Evolutionary conservation across 2,329 filamentous ascomycete species (phyloP).

Genomic region (Microcyclosporella mali): DNA sequence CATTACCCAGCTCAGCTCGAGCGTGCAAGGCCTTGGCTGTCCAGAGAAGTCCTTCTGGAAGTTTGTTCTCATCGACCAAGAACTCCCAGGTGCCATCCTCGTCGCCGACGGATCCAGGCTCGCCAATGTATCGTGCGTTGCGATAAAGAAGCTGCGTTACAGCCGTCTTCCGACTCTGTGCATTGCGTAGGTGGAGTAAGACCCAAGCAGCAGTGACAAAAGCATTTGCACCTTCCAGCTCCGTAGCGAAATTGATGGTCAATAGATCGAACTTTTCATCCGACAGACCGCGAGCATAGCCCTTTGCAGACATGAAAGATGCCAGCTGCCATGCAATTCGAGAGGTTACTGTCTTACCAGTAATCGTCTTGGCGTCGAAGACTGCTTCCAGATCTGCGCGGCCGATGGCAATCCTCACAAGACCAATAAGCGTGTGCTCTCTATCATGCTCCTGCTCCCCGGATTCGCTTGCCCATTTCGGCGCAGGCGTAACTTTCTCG

Average conservation of each 20-base stretch:
- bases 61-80: conserved; percentile 52
- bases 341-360: conserved; percentile 66
- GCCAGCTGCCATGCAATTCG: conserved; percentile 81
- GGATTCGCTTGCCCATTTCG: conserved; percentile 48
- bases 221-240: conserved; percentile 26
- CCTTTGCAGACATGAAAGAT: conserved; percentile 43
- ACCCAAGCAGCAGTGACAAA: conserved; percentile 27
- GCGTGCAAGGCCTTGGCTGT: conserved; percentile 79
- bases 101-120: conserved; percentile 43
- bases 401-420: conserved; percentile 59
- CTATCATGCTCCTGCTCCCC: conserved; percentile 42
- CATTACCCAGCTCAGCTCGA: conserved; percentile 63
- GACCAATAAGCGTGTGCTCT: conserved; percentile 79
- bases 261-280: conserved; percentile 56
- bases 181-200: conserved; percentile 27
- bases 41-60: conserved; percentile 77
- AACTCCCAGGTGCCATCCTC: conserved; percentile 34
- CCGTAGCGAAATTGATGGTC: conserved; percentile 45
- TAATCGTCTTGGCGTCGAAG: conserved; percentile 69
- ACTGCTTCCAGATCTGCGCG: conserved; percentile 56
- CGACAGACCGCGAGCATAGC: conserved; percentile 19
- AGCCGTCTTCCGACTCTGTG: conserved; percentile 20
- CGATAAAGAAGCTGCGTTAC: conserved; percentile 52
- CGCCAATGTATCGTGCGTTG: conserved; percentile 63
- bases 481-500: conserved; percentile 63